Percentiles rank a stretch among this genome's conserved stretches.
phyloP scores from a whole-genome alignment of 352 stramenopile genomes.

The Saprolegnia diclina region DNA sequence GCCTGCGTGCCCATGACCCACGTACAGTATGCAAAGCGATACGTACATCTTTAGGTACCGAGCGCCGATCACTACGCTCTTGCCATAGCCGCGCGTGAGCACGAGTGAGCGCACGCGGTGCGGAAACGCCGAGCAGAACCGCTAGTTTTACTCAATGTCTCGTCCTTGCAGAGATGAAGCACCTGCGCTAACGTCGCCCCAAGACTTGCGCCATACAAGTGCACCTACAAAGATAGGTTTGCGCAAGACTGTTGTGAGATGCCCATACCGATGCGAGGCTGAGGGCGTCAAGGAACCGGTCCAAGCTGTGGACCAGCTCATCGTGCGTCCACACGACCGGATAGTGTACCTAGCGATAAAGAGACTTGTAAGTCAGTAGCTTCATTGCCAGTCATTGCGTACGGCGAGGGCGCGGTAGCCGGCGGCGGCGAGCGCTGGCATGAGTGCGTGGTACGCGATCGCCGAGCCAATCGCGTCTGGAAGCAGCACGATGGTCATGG shows the following conservation, averaged over 20 bases:
- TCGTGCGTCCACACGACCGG: constrained; percentile 70
- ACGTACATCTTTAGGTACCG: constrained; percentile 52
- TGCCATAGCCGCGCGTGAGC: constrained; percentile 61
- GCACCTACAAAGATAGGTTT: constrained; percentile 33
- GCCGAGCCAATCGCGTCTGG: constrained; percentile 49
- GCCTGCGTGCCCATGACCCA: constrained; percentile 30
- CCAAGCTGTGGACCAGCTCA: constrained; percentile 79
- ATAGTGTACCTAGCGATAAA: constrained; percentile 45
- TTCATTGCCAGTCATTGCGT: constrained; percentile 3
- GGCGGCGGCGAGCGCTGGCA: constrained; percentile 43
- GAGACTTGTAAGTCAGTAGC: background rate
- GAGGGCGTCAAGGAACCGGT: constrained; percentile 65
- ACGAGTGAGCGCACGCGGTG: constrained; percentile 51
- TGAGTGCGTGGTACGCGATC: constrained; percentile 53
- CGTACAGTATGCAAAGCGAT: background rate
- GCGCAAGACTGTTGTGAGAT: constrained; percentile 1
- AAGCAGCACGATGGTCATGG: constrained; percentile 53
- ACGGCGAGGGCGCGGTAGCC: constrained; percentile 64
- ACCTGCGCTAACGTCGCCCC: constrained; percentile 70
- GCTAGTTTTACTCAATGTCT: constrained; percentile 28
- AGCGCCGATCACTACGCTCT: constrained; percentile 40
- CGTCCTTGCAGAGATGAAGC: background rate
- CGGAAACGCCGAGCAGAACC: constrained; percentile 53
- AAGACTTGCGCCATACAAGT: constrained; percentile 65
- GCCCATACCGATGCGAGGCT: constrained; percentile 36